Base-by-base conservation (phyloP, 306 rosid species). In the Rosa lucieae region DNA sequence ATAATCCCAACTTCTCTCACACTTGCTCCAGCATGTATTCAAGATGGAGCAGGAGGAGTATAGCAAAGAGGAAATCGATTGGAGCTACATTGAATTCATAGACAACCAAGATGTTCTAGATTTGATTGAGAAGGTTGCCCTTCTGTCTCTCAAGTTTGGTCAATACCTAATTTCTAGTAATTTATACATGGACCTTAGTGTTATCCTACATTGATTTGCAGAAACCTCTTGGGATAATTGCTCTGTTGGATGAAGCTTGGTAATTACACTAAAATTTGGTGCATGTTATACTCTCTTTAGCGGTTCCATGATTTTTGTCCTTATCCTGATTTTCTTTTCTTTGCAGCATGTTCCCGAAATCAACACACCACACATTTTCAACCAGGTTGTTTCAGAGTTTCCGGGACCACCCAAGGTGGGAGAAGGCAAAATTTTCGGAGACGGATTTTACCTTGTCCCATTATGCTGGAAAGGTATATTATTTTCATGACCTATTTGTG, bases 21-120 rank as follows among this genome's bases (percentile, higher is more conserved):
- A 56, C 74, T 85, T 77, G 49, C 80, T 86, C 79, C 94, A 95
- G 99, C 99, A 95, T 82, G 99, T 95, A 46, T 95, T 95, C 88
- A 95, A 95, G 88, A 95, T 95, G 99, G 98, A 95, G 87, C 98
- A 95, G 88, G 98, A 95, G 69, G 99, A 95, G 85, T 95, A 95
- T 83, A 84, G 96, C 74, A 95, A 83, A 87, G 99, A 95, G 88
- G 91, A 91, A 89, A 95, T 95, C 75, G 88, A 93, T 86, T 95
- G 99, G 99, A 95, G 99, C 87, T 95, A 95, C 82, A 95, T 95
- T 85, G 98, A 95, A 85, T 95, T 93, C 67, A 93, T 95, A 78
- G 99, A 95, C 90, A 95, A 95, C 87, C 98, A 93, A 89, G 98
- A 93, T 82, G 99, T 95, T 76, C 82, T 93, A 73, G 99, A 95